These are phyloP conservation scores for Pyrenochaeta sp. DNA, from an alignment of 2,329 filamentous ascomycete species.

Conservation along the genomic window DNA sequence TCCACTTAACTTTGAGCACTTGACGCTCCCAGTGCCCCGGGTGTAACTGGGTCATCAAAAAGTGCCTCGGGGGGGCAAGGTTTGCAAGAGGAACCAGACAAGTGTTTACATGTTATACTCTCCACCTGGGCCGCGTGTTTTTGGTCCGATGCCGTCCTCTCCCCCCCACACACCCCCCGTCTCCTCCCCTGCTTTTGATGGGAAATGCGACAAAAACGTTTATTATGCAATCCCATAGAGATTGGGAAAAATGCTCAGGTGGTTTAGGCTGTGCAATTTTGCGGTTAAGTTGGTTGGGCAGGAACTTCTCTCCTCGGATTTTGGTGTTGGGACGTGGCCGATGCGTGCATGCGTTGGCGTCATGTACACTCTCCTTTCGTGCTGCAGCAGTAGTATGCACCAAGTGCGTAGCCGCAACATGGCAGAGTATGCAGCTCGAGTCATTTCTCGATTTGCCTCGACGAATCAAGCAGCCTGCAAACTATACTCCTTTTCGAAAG, in stretches of 20 bases:
- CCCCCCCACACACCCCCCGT: no score
- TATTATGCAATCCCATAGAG: no score
- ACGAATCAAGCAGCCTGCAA: not conserved
- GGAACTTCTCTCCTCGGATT: constrained; percentile 10
- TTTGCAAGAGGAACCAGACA: not conserved
- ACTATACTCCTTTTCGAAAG: constrained; percentile 6
- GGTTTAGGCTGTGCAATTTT: constrained; percentile 1
- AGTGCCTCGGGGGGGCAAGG: not conserved
- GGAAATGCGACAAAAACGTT: no score
- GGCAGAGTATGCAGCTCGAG: constrained; percentile 20
- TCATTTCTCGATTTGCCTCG: constrained; percentile 9
- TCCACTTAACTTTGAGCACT: no score
- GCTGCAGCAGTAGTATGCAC: constrained; percentile 29
- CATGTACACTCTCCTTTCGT: constrained; percentile 37
- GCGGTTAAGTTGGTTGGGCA: constrained; percentile 39
- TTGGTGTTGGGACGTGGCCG: constrained; percentile 26
- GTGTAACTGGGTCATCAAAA: no score
- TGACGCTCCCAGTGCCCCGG: no score
- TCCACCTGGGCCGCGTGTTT: not conserved
- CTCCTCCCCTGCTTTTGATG: no score
- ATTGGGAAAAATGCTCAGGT: not conserved
- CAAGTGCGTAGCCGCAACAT: constrained; percentile 23
- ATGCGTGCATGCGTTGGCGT: constrained; percentile 39
- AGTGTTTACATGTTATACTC: not conserved
- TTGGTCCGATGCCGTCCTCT: no score